Percentiles rank a stretch among this genome's conserved stretches.
Conservation (phyloP, 148 eudicot genomes). For the Polygonum maritimum region DNA sequence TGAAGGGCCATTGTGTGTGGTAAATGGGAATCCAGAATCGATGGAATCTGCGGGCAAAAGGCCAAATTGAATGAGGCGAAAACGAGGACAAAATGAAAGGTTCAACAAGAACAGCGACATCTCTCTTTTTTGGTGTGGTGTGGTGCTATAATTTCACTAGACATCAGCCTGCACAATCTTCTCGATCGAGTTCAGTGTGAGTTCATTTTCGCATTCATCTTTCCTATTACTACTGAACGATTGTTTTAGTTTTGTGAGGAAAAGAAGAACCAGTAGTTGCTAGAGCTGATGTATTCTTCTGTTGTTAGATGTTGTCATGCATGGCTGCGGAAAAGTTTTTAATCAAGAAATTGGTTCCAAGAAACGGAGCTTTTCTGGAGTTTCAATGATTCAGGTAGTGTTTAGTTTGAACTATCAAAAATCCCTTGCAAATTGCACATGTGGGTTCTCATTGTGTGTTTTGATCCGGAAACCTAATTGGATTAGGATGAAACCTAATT, state of each 20-base stretch:
- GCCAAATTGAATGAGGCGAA: too few species aligned
- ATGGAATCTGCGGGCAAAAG: too few species aligned
- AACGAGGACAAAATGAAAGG: too few species aligned
- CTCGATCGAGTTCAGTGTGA: slow-evolving; percentile 1
- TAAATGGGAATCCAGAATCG: too few species aligned
- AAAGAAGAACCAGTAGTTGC: too few species aligned
- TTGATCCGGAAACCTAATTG: background rate
- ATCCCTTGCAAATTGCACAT: background rate
- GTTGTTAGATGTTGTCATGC: slow-evolving; percentile 1
- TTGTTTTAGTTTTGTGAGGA: too few species aligned
- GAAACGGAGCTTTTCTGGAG: background rate
- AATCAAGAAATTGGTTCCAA: background rate
- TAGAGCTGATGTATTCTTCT: background rate
- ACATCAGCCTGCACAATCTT: background rate
- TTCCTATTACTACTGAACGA: background rate
- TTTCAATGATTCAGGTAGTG: background rate
- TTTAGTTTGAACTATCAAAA: too few species aligned
- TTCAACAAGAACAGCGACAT: too few species aligned
- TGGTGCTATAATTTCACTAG: slow-evolving; percentile 3
- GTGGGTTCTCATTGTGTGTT: background rate
- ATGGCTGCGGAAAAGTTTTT: slow-evolving; percentile 8
- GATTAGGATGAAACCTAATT: background rate
- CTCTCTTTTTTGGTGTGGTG: too few species aligned
- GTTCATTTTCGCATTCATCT: background rate
- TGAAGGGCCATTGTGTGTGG: too few species aligned